Base-by-base conservation (phyloP, 2,329 filamentous ascomycete genomes). In the Scedosporium dehoogii region DNA sequence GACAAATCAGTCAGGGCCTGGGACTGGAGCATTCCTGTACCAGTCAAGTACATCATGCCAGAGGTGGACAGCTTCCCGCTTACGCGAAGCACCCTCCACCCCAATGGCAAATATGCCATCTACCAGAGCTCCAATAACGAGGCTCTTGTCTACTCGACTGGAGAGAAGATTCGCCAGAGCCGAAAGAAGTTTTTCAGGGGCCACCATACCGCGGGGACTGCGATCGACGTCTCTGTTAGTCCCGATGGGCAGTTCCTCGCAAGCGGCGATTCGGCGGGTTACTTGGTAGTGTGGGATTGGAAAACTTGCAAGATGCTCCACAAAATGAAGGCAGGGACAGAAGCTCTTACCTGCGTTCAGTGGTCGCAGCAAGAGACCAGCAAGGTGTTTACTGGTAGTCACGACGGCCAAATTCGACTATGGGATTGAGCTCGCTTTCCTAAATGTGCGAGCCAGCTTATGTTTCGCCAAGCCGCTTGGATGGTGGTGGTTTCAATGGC, bases 241-340 rank as follows among this genome's bases (percentile, higher is more conserved):
- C 91, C 92, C 0, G 94, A 97, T 72, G 94, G 94, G 0, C 91
- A 96, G 71, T 96, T 97, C 73, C 80, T 99, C 62, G 88, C 86
- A 21, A 90, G 85, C 18, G 94, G 94, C 65, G 94, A 99, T 74
- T 90, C 86, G 60, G 91, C 85, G 16, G 94, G 96, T 42, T 97
- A 85, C 70, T 86, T 96, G 58, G 96, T 90, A 75, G 97, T 97
- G 77, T 99, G 92, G 91, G 94, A 97, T 75, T 99, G 92, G 91
- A 99, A 99, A 84, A 97, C 92, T 46, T 96, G 93, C 74, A 97
- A 97, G 78, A 93, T 99, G 92, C 96, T 91, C 76, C 91, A 96
- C 77, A 97, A 97, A 81, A 85, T 99, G 67, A 85, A 89, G 75
- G 92, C 91, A 25, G 86, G 90, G 64, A 92, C 91, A 62, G 85